phyloP scores from a whole-genome alignment of 163 green algal genomes.

The Chlamydomonas reinhardtii region DNA sequence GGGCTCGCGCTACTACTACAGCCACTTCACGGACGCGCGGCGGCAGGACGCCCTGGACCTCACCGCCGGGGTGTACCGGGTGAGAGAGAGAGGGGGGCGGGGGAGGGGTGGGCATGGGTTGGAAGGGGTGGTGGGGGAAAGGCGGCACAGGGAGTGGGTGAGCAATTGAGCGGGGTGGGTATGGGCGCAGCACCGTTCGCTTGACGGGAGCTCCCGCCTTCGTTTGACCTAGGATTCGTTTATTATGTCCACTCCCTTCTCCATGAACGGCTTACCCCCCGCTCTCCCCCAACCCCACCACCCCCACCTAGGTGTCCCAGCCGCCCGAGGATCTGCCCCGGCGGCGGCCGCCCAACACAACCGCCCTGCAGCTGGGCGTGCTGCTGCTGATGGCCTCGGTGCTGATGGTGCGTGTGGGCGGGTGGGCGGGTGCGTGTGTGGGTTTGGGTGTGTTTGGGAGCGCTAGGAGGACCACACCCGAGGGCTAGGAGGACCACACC shows the following conservation, averaged over 20 bases:
- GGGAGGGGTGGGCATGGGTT: neutral
- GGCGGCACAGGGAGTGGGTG: neutral
- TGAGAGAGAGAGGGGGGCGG: neutral
- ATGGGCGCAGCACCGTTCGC: too few relatives aligned
- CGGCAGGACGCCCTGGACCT: conserved; percentile 38
- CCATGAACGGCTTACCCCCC: too few relatives aligned
- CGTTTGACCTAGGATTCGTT: too few relatives aligned
- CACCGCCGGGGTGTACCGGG: conserved; percentile 7
- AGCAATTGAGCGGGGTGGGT: too few relatives aligned
- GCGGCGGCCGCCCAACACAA: conserved; percentile 13
- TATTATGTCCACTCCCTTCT: too few relatives aligned
- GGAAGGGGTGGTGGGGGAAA: neutral
- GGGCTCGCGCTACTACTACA: conserved; percentile 24
- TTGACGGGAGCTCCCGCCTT: too few relatives aligned
- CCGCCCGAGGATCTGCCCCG: conserved; percentile 18
- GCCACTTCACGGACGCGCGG: conserved; percentile 26
- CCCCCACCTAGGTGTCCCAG: neutral
- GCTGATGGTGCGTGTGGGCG: neutral
- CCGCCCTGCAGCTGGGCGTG: conserved; percentile 32
- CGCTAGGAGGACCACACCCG: too few relatives aligned
- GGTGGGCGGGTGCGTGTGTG: neutral
- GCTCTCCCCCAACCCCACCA: too few relatives aligned
- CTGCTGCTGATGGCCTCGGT: conserved; percentile 24
- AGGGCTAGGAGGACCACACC: too few relatives aligned
- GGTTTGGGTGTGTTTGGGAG: neutral